Conservation (phyloP, 2,329 filamentous ascomycete genomes). For the Trichothecium roseum region DNA sequence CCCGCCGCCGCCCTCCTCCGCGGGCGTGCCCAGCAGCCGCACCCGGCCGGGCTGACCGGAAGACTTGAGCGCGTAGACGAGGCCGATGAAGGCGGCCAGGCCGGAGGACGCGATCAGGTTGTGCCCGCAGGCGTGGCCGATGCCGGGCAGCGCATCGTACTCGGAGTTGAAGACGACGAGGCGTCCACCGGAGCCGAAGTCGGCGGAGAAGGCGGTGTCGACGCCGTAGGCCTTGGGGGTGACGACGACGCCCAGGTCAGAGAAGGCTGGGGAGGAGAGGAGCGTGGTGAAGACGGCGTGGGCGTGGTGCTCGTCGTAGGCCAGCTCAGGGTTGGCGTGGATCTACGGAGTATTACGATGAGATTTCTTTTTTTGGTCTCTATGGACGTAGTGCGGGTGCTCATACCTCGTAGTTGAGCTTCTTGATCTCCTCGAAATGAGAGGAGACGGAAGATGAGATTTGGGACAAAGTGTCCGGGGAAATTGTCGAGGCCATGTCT, state of each 20-base stretch:
- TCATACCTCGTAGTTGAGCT: too few relatives aligned
- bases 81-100: slow-evolving; percentile 26
- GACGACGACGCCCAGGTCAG: slow-evolving; percentile 12
- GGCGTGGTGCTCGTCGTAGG: slow-evolving; percentile 16
- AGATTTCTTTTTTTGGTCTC: too few relatives aligned
- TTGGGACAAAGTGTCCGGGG: too few relatives aligned
- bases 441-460: too few relatives aligned
- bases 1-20: slow-evolving; percentile 30
- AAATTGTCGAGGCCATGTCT: too few relatives aligned
- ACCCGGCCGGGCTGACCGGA: slow-evolving; percentile 20
- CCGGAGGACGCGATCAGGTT: slow-evolving; percentile 31
- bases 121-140: slow-evolving; percentile 35
- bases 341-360: too few relatives aligned
- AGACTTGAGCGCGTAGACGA: slow-evolving; percentile 18
- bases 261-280: slow-evolving; percentile 5
- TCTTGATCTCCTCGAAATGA: too few relatives aligned
- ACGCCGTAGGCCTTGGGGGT: slow-evolving; percentile 20
- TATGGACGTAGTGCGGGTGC: too few relatives aligned
- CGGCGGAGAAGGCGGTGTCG: slow-evolving; percentile 20
- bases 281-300: slow-evolving; percentile 13
- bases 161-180: slow-evolving; percentile 23
- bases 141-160: slow-evolving; percentile 34
- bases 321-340: slow-evolving; percentile 17
- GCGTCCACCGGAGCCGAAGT: slow-evolving; percentile 16
- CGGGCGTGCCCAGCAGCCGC: slow-evolving; percentile 29